Conservation (phyloP, 1,284 basidiomycete genomes). For the Wallemia hederae region DNA sequence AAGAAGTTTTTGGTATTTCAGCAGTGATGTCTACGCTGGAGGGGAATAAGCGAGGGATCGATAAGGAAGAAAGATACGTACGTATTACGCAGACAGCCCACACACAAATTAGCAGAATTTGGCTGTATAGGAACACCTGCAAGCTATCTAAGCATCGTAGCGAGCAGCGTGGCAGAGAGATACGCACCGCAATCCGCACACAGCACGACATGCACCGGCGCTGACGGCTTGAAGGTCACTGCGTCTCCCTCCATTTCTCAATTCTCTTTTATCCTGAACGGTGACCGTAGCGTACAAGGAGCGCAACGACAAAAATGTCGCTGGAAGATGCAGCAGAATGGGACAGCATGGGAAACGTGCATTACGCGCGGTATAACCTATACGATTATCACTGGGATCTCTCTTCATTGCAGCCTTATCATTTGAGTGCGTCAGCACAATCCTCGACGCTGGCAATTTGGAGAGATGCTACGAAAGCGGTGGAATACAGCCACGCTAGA, state of each 20-base stretch:
- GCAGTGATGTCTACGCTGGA: slow-evolving; percentile 80
- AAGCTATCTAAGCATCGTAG: not conserved
- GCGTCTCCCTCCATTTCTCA: not conserved
- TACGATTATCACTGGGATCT: not conserved
- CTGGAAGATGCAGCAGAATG: not conserved
- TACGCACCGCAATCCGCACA: slow-evolving; percentile 48
- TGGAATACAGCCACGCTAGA: not conserved
- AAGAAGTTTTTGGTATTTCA: slow-evolving; percentile 90
- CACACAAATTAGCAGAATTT: slow-evolving; percentile 85
- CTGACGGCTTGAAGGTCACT: slow-evolving; percentile 44
- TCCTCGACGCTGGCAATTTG: not conserved
- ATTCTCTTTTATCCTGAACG: too few relatives aligned
- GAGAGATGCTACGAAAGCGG: not conserved
- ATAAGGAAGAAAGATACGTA: slow-evolving; percentile 12
- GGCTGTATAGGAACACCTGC: slow-evolving; percentile 73
- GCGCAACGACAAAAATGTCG: not conserved
- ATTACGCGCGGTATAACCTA: not conserved
- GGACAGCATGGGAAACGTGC: not conserved
- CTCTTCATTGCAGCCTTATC: not conserved
- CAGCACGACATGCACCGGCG: slow-evolving; percentile 40
- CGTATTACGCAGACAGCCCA: slow-evolving; percentile 68
- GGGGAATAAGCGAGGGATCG: slow-evolving; percentile 11
- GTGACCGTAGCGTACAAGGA: not conserved
- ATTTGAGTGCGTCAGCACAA: not conserved
- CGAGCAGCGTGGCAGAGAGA: not conserved